A percentile compares a stretch with the other conserved stretches of the same genome.
phyloP scores from a whole-genome alignment of 208 protist species.

The Strigomonas galati region DNA sequence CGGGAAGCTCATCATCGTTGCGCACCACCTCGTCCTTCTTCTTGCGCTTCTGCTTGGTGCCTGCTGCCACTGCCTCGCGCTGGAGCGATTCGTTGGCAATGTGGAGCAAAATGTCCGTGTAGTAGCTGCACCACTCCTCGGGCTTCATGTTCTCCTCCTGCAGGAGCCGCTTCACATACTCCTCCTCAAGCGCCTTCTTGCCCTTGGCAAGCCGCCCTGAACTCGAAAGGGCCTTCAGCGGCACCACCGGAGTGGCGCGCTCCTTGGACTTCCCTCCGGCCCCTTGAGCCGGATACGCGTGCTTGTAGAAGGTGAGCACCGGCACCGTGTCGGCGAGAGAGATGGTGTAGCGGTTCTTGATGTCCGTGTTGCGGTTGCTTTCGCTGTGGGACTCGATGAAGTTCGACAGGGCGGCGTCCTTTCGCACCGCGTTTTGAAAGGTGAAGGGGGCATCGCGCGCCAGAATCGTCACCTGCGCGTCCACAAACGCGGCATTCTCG shows the following conservation, averaged over 20 bases:
- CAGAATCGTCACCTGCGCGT: slow-evolving; percentile 84
- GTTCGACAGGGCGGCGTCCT: slow-evolving; percentile 31
- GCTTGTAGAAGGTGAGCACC: slow-evolving; percentile 71
- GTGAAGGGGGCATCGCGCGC: slow-evolving; percentile 81
- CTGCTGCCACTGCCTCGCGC: slow-evolving; percentile 44
- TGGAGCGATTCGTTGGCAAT: slow-evolving; percentile 79
- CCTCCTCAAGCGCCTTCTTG: slow-evolving; percentile 38
- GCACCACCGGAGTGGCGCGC: slow-evolving; percentile 37
- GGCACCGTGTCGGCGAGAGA: slow-evolving; percentile 78
- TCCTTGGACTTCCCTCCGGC: slow-evolving; percentile 4
- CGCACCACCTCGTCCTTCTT: slow-evolving; percentile 24
- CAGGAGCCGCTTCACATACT: slow-evolving; percentile 61
- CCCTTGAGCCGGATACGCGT: slow-evolving; percentile 41
- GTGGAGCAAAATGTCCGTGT: slow-evolving; percentile 76
- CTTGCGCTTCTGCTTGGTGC: slow-evolving; percentile 24
- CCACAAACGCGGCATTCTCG: slow-evolving; percentile 44
- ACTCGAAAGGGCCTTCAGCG: slow-evolving; percentile 52
- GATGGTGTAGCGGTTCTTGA: slow-evolving; percentile 67
- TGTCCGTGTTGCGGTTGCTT: slow-evolving; percentile 21
- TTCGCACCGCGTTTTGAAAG: slow-evolving; percentile 48
- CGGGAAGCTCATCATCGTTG: slow-evolving; percentile 60
- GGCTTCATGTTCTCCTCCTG: slow-evolving; percentile 81
- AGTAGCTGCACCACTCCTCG: slow-evolving; percentile 88
- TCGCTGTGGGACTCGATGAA: slow-evolving; percentile 56
- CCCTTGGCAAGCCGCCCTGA: slow-evolving; percentile 12